Evolutionary conservation across 495 filamentous ascomycete species (phyloP), one percentile per base, ranked within the genome.

Genomic region (Xylaria sp.): DNA sequence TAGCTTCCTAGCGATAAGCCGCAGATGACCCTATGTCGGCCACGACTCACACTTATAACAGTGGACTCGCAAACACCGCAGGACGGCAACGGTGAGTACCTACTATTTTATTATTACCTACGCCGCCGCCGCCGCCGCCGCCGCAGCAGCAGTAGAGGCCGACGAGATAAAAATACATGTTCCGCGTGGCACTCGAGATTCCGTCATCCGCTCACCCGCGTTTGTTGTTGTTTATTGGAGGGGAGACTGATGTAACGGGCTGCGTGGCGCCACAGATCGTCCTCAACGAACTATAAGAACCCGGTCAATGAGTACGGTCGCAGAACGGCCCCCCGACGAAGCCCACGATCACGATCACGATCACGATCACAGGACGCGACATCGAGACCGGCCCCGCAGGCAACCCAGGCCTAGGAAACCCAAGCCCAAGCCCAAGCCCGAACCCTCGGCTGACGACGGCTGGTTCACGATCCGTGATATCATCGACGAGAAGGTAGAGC

Each of bases 381-480:
- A 55, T 19, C 69, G 41, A 72, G 29, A 26, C 33, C 69, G 3
- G 43, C 53, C 55, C 24, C 33, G 40, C 59, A 12, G 33, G 37
- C 35, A 63, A 2, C 26, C 61, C 52, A 61, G 66, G 35, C 15
- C 40, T 9, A 68, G 70, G 53, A 75, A 74, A 35, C 61, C 31
- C 41, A 71, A 71, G 61, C 55, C 33, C 14, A 72, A 61, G 40
- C 41, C 53, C 12, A 33, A 40, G 6, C 53, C 64, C 33, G 37
- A 67, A 4, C 35, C 57, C 37, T 55, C 68, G 53, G 19, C 57
- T 4, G 61, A 41, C 26, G 50, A 70, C 14, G 68, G 43, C 11
- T 75, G 78, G 59, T 81, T 74, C 59, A 70, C 64, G 1, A 74
- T 83, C 15, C 73, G 75, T 5, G 77, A 71, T 72, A 83, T 85